Base-by-base conservation (phyloP, 1,284 basidiomycete species). In the Puccinia hordei region DNA sequence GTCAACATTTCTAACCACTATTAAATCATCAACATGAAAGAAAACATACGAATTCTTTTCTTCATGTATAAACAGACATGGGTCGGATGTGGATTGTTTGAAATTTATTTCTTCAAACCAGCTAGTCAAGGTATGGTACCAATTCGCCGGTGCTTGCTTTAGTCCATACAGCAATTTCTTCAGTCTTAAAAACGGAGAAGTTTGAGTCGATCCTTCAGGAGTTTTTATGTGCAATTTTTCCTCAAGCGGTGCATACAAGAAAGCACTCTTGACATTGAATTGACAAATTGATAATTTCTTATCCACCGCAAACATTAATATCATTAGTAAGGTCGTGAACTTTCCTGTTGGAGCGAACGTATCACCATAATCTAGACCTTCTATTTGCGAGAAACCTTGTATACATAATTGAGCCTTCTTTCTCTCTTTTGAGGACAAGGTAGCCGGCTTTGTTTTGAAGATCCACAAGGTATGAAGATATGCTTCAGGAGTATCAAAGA, bases 331-430 rank as follows among this genome's bases (percentile, higher is more conserved):
- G 6, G 38, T 41, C 12, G 38, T 41, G 12, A 41, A 41, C 12
- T 41, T 41, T 41, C 38, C 38, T 12, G 38, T 41, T 4, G 87
- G 88, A 0, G 87, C 83, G 76, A 84, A 88, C 0, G 86, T 88
- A 38, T 88, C 84, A 27, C 86, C 84, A 81, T 86, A 89, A 81
- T 89, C 86, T 0, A 87, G 66, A 0, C 88, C 86, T 5, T 83
- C 83, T 0, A 83, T 81, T 82, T 89, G 89, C 0, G 83, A 83
- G 83, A 87, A 89, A 0, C 88, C 88, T 59, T 86, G 84, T 0
- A 87, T 88, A 0, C 88, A 86, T 0, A 88, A 84, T 0, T 84
- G 73, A 0, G 86, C 88, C 71, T 88, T 89, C 80, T 84, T 83
- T 15, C 82, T 80, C 15, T 81, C 55, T 1, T 87, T 73, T 0